phyloP scores from a whole-genome alignment of 202 grass and related monocot genomes.

The Eragrostis tef region DNA sequence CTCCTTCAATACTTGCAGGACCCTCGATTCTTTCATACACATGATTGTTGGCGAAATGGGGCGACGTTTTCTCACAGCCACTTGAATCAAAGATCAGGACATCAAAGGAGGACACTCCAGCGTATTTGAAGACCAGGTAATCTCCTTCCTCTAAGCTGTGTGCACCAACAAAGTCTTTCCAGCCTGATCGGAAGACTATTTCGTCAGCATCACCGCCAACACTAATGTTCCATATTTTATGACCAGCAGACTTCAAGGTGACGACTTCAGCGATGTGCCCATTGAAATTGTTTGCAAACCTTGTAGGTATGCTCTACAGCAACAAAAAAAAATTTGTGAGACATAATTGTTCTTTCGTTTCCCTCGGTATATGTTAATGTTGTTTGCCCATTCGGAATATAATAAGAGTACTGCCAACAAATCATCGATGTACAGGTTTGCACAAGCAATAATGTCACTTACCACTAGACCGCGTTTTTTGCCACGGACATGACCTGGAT shows the following conservation, averaged over 20 bases:
- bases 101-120: constrained; percentile 55
- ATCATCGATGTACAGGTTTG: not conserved
- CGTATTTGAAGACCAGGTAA: constrained; percentile 59
- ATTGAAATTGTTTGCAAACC: constrained; percentile 60
- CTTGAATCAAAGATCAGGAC: constrained; percentile 56
- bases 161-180: constrained; percentile 60
- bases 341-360: not conserved
- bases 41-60: not conserved
- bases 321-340: not conserved
- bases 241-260: constrained; percentile 45
- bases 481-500: constrained; percentile 35
- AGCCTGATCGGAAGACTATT: constrained; percentile 50
- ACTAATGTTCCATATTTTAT: constrained; percentile 50
- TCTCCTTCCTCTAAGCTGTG: constrained; percentile 50
- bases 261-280: constrained; percentile 46
- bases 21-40: not conserved
- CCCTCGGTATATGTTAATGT: too few species aligned
- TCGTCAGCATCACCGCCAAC: constrained; percentile 13
- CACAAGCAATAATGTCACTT: constrained; percentile 29
- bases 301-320: constrained; percentile 54
- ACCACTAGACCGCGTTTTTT: constrained; percentile 15
- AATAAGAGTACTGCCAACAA: too few species aligned
- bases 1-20: not conserved
- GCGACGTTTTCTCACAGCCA: constrained; percentile 43
- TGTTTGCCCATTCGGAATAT: too few species aligned